Percentiles rank a stretch among this genome's conserved stretches.
phyloP scores from a whole-genome alignment of 2,329 filamentous ascomycete species.

The Aspergillus felis region DNA sequence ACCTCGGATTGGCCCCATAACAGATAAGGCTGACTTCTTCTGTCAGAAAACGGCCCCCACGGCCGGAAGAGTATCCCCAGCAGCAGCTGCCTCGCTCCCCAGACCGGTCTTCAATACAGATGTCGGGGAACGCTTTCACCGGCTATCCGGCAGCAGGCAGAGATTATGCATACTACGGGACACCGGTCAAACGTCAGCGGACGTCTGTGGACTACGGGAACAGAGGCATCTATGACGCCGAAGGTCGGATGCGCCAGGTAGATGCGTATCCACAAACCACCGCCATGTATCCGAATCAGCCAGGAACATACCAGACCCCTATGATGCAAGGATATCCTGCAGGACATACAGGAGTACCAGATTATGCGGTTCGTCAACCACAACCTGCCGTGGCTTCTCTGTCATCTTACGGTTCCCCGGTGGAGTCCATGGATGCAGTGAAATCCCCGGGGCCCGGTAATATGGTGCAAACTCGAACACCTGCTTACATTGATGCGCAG shows the following conservation, averaged over 20 bases:
- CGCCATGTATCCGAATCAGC: slow-evolving; percentile 29
- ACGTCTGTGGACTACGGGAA: slow-evolving; percentile 37
- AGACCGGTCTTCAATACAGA: slow-evolving; percentile 35
- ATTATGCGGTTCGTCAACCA: slow-evolving; percentile 33
- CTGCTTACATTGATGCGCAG: slow-evolving; percentile 23
- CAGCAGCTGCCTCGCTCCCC: slow-evolving; percentile 34
- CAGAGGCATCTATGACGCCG: slow-evolving; percentile 33
- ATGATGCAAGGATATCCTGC: slow-evolving; percentile 34
- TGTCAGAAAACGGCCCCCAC: slow-evolving; percentile 37
- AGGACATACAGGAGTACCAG: slow-evolving; percentile 32
- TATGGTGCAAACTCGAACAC: slow-evolving; percentile 13
- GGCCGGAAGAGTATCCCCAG: slow-evolving; percentile 37
- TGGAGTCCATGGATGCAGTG: slow-evolving; percentile 17
- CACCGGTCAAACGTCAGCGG: slow-evolving; percentile 36
- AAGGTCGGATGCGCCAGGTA: slow-evolving; percentile 35
- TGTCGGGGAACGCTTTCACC: slow-evolving; percentile 28
- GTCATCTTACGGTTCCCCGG: slow-evolving; percentile 16
- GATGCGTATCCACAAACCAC: slow-evolving; percentile 34
- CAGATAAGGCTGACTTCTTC: slow-evolving; percentile 13
- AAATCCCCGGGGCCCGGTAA: slow-evolving; percentile 15
- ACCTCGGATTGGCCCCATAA: not conserved
- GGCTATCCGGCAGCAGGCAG: slow-evolving; percentile 30
- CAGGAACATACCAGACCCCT: slow-evolving; percentile 30
- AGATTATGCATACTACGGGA: slow-evolving; percentile 35
- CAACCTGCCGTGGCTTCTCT: slow-evolving; percentile 9